These are phyloP conservation scores for Sphaceloma murrayae DNA, from an alignment of 2,329 filamentous ascomycete genomes.

Conservation along the genomic window DNA sequence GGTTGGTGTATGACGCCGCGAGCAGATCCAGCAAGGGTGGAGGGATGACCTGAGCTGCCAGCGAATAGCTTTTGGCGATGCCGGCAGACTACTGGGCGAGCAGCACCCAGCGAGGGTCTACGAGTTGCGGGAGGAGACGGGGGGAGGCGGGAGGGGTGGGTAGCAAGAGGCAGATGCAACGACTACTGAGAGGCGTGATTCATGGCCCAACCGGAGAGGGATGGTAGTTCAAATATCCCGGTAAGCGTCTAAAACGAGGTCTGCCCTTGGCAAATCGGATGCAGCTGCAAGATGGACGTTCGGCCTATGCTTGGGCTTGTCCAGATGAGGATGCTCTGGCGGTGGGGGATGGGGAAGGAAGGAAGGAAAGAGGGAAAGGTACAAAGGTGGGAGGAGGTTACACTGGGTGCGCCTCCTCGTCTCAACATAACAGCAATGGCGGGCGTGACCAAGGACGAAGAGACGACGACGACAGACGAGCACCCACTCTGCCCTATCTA, in stretches of 20 bases:
- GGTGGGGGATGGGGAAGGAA: too few species aligned
- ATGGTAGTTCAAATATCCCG: not conserved
- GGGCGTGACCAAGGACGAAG: not conserved
- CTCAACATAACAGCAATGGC: not conserved
- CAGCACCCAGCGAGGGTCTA: not conserved
- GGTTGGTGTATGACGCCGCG: conserved; percentile 4
- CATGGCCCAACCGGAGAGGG: not conserved
- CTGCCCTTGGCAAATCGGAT: not conserved
- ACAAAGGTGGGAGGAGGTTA: not conserved
- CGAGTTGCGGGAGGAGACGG: conserved; percentile 2
- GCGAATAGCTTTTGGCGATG: conserved; percentile 7
- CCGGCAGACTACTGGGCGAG: conserved; percentile 9
- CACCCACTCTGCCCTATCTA: not conserved
- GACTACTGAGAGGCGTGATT: not conserved
- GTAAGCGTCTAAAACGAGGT: not conserved
- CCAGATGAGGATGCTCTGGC: not conserved
- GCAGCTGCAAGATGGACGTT: not conserved
- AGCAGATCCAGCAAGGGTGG: conserved; percentile 1
- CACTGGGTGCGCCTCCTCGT: not conserved
- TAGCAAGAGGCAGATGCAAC: too few species aligned
- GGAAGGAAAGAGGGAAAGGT: too few species aligned
- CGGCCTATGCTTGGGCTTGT: not conserved
- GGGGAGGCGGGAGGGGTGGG: too few species aligned
- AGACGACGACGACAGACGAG: not conserved
- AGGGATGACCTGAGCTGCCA: conserved; percentile 11